phyloP scores from a whole-genome alignment of 1,284 basidiomycete genomes.

The Puccinia horiana region DNA sequence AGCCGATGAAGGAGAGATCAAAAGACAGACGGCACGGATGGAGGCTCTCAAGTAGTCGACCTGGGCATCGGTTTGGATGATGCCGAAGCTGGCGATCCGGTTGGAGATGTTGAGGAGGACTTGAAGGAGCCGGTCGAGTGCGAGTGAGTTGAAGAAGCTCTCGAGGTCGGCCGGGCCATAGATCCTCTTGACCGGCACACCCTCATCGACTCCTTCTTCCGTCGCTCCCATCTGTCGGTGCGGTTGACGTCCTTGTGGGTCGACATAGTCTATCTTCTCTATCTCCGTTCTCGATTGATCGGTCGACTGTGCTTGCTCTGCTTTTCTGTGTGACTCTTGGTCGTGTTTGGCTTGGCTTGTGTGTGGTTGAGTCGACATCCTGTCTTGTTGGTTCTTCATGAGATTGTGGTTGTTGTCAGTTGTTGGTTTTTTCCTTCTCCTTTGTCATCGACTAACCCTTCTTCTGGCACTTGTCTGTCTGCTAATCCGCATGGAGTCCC shows the following conservation, averaged over 20 bases:
- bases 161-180: neutral
- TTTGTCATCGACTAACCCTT: too few relatives aligned
- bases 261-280: neutral
- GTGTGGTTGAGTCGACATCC: too few relatives aligned
- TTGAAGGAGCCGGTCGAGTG: neutral
- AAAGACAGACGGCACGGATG: neutral
- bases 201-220: too few relatives aligned
- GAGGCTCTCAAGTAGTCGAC: neutral
- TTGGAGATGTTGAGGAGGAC: constrained; percentile 12
- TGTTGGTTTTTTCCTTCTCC: too few relatives aligned
- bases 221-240: neutral
- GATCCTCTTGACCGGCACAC: constrained; percentile 6
- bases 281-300: neutral
- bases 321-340: too few relatives aligned
- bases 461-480: too few relatives aligned
- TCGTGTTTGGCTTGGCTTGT: too few relatives aligned
- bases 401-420: too few relatives aligned
- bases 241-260: neutral
- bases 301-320: neutral
- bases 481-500: too few relatives aligned
- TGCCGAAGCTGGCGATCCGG: neutral
- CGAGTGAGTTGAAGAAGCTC: neutral
- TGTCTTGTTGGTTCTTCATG: too few relatives aligned
- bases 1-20: neutral
- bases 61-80: neutral